phyloP scores from a whole-genome alignment of 169 alveolate species.

The Theileria annulata region DNA sequence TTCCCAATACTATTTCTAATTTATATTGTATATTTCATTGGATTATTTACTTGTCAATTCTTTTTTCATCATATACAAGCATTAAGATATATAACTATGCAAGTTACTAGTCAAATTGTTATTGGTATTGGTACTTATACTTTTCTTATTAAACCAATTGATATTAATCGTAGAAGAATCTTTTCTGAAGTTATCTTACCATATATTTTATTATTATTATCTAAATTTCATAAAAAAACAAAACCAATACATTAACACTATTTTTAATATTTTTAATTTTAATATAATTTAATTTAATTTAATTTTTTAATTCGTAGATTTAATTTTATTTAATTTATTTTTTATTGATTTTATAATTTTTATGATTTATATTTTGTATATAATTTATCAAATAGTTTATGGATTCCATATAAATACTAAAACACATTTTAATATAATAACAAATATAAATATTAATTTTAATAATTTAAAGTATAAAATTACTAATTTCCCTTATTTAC shows the following conservation, averaged over 20 bases:
- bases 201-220: constrained; percentile 22
- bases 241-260: not conserved
- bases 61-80: not conserved
- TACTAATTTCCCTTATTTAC: no score
- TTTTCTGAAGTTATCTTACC: constrained; percentile 57
- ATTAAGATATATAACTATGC: constrained; percentile 22
- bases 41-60: not conserved
- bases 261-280: not conserved
- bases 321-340: not conserved
- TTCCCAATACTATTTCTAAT: constrained; percentile 32
- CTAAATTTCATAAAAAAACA: not conserved
- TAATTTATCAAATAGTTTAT: not conserved
- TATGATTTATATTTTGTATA: not conserved
- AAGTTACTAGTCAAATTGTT: constrained; percentile 41
- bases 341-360: no score
- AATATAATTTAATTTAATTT: no score
- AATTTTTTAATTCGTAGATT: not conserved
- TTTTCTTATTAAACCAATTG: constrained; percentile 50
- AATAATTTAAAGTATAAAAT: no score
- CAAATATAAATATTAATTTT: not conserved
- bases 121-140: constrained; percentile 38
- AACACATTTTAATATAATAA: not conserved
- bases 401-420: not conserved
- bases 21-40: constrained; percentile 11
- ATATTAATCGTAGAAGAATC: constrained; percentile 43